Evolutionary conservation across 768 basidiomycete genomes (phyloP), one percentile per base, ranked within the genome.

Genomic region (Trametes maxima): DNA sequence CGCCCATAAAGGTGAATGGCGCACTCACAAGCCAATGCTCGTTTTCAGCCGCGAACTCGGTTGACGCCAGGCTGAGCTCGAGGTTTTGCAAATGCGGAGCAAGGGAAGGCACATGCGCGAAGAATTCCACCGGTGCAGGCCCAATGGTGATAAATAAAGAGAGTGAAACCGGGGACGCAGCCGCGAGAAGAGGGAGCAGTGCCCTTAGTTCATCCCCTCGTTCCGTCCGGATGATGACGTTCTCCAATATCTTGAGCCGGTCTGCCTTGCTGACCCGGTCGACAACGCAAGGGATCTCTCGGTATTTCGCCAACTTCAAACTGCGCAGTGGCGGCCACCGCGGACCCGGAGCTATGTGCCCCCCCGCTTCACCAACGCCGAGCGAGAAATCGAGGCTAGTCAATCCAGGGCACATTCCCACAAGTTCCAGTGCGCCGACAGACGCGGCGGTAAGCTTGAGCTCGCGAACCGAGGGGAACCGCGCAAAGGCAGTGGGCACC

Each of bases 51-150:
- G 22, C 2, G 4, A 39, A 10, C 17, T 21, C 45, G 11, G 45
- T 46, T 16, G 42, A 24, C n/a, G 39, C n/a, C 10, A 57, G 10
- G n/a, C 6, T 17, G 25, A 57, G 47, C 47, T 25, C 25, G 37
- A 57, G n/a, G 21, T 14, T 22, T 8, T 25, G 56, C 47, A 57
- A 17, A 24, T n/a, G 56, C 25, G 56, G 46, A 37, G 47, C 47
- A 16, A 22, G 19, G 10, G 37, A 25, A 12, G 47, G 17, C 33
- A 57, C 44, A 3, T 33, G 22, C 11, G 5, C 12, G 47, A 46
- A 57, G 37, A 57, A 57, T 16, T 24, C 16, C 46, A 57, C 49
- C 5, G 56, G 56, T 19, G 17, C 21, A 3, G 37, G 5, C 5
- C 36, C 37, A 3, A 43, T 8, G 12, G 16, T 5, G 7, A 57